phyloP scores from a whole-genome alignment of 2,329 filamentous ascomycete species.

The Neofusicoccum parvum region DNA sequence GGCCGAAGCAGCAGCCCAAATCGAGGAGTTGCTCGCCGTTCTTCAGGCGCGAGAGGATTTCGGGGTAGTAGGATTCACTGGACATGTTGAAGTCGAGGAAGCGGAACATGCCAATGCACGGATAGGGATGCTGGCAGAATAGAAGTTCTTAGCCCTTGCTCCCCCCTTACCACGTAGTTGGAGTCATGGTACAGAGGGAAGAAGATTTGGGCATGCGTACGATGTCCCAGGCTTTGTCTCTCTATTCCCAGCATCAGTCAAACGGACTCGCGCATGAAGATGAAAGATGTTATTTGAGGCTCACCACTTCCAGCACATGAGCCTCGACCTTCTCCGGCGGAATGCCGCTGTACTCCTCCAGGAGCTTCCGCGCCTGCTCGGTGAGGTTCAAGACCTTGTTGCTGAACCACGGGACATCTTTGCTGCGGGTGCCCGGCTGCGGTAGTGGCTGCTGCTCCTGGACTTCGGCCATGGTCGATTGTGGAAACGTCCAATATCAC shows the following conservation, averaged over 20 bases:
- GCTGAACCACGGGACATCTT: conserved; percentile 35
- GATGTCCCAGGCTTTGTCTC: conserved; percentile 36
- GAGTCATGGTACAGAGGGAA: background rate
- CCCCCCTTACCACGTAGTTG: no score
- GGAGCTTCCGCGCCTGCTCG: conserved; percentile 34
- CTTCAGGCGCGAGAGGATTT: conserved; percentile 39
- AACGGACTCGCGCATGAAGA: background rate
- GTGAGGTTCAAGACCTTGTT: conserved; percentile 34
- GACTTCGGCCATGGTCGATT: background rate
- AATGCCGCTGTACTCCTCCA: conserved; percentile 44
- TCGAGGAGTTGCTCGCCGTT: conserved; percentile 43
- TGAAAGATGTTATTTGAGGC: conserved; percentile 10
- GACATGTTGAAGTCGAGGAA: conserved; percentile 39
- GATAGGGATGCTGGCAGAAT: conserved; percentile 29
- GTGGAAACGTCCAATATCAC: background rate
- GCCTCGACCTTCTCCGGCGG: conserved; percentile 36
- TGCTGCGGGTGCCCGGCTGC: background rate
- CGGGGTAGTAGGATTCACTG: conserved; percentile 31
- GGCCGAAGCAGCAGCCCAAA: conserved; percentile 49
- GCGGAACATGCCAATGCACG: conserved; percentile 39
- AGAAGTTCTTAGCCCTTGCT: background rate
- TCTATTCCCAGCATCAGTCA: conserved; percentile 23
- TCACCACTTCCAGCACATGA: conserved; percentile 40
- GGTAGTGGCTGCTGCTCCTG: background rate
- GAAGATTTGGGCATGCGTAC: conserved; percentile 25